phyloP scores from a whole-genome alignment of 2,329 filamentous ascomycete genomes.

The Paraconiothyrium brasiliense region DNA sequence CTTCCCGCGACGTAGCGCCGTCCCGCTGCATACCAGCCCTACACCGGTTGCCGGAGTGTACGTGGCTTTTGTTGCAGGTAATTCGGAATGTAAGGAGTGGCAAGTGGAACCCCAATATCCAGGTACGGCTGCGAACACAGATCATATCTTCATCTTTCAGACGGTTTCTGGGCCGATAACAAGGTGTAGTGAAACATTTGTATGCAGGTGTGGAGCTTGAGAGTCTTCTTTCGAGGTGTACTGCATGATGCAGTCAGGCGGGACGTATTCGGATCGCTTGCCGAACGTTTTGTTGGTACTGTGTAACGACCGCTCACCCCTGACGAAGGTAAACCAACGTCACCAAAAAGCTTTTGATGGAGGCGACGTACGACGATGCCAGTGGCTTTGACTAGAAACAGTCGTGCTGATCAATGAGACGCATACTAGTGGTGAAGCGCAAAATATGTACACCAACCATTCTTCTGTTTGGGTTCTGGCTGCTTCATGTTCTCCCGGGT shows the following conservation, averaged over 20 bases:
- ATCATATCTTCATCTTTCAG: neutral
- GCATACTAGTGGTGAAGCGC: neutral
- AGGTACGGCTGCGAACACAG: neutral
- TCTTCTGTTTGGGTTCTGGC: neutral
- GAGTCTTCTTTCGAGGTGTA: neutral
- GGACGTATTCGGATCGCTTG: constrained; percentile 14
- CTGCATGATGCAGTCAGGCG: constrained; percentile 1
- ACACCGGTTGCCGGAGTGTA: constrained; percentile 11
- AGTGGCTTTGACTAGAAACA: neutral
- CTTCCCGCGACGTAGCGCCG: neutral
- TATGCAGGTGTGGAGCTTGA: constrained; percentile 1
- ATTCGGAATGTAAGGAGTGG: constrained; percentile 13
- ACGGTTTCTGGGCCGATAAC: neutral
- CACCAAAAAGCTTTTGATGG: neutral
- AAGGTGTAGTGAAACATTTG: constrained; percentile 7
- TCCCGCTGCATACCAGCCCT: constrained; percentile 5
- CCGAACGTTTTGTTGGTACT: constrained; percentile 12
- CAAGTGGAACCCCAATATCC: constrained; percentile 1
- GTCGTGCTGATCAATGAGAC: neutral
- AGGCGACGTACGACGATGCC: neutral
- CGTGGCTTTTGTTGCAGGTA: constrained; percentile 7
- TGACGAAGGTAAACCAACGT: neutral
- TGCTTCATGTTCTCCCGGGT: neutral
- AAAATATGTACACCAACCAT: neutral
- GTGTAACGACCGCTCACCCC: constrained; percentile 5